Evolutionary conservation across 345 rosid genomes (phyloP).

Genomic region (Gossypium mustelinum): DNA sequence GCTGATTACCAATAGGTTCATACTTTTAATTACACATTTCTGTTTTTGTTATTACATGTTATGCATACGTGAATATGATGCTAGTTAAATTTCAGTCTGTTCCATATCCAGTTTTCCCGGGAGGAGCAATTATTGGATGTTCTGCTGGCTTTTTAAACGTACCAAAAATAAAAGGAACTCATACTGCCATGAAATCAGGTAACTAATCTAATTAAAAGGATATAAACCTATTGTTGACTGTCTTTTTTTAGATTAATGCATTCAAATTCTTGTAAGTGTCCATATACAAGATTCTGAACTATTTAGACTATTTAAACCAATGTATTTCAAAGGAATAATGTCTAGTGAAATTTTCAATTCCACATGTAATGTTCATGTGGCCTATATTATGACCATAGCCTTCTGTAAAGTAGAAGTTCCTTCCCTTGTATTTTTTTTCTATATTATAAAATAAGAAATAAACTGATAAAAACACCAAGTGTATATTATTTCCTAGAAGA

Average conservation of each 20-base stretch:
- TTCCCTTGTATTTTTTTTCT: not conserved
- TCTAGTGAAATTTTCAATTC: not conserved
- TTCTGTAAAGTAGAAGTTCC: not conserved
- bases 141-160: slow-evolving; percentile 96
- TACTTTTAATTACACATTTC: not conserved
- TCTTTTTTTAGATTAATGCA: not conserved
- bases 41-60: slow-evolving; percentile 12
- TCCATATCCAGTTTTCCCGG: slow-evolving; percentile 97
- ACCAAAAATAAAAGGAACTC: slow-evolving; percentile 98
- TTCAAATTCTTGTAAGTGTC: not conserved
- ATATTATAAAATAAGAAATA: not conserved
- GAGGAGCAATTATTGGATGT: slow-evolving; percentile 95
- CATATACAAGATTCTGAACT: not conserved
- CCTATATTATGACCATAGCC: not conserved
- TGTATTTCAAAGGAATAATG: not conserved
- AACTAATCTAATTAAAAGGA: not conserved
- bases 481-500: not conserved
- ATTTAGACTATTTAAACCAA: not conserved
- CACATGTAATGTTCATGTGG: not conserved
- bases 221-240: not conserved
- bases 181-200: slow-evolving; percentile 99
- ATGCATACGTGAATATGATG: slow-evolving; percentile 53
- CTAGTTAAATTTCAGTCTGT: slow-evolving; percentile 96
- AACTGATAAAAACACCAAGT: not conserved
- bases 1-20: not conserved